Evolutionary conservation across 176 grass and related monocot species (phyloP), one percentile per base, ranked within the genome.

Genomic region (Zea mays): DNA sequence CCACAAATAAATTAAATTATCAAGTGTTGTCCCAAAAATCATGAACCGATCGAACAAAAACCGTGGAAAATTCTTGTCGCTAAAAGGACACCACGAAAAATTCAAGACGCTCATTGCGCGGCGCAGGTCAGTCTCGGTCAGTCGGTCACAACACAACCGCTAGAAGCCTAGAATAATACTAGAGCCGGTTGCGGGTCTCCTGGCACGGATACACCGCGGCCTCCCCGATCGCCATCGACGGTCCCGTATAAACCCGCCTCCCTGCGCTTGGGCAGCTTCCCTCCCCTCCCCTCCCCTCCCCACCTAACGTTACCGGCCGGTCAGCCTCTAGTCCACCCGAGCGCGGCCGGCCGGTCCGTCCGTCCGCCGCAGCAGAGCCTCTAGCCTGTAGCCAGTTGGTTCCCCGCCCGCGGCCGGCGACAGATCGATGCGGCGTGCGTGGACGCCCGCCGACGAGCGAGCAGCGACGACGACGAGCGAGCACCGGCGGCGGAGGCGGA

Each of bases 401-500:
- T 6, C 43, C 0, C n/a, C 50, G 15, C 66, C 4, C 38, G 47
- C 66, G 34, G 7, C 5, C n/a, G 19, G 9, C 16, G 42, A 35
- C 27, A 27, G 27, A 27, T 27, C 27, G 27, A 27, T 27, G 27
- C 27, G 27, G 27, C 39, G 39, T 4, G 17, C 48, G 27, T 69
- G 15, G 69, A 11, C 37, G n/a, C 74, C 45, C 43, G 19, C 56
- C 13, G 56, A 8, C 56, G 56, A 59, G 35, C 8, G 42, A 21
- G 33, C 5, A 1, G 7, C 76, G 76, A 3, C 9, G 76, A 3
- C 9, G 46, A 11, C 15, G 27, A 27, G 50, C 27, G 27, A 27
- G 27, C 27, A 39, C 38, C 38, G 38, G 34, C 36, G 41, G 85
- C 3, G 79, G 57, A 88, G 85, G 82, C 77, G 77, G 47, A 93